Base-by-base conservation (phyloP, 2,329 filamentous ascomycete genomes). In the Penicillium digitatum region DNA sequence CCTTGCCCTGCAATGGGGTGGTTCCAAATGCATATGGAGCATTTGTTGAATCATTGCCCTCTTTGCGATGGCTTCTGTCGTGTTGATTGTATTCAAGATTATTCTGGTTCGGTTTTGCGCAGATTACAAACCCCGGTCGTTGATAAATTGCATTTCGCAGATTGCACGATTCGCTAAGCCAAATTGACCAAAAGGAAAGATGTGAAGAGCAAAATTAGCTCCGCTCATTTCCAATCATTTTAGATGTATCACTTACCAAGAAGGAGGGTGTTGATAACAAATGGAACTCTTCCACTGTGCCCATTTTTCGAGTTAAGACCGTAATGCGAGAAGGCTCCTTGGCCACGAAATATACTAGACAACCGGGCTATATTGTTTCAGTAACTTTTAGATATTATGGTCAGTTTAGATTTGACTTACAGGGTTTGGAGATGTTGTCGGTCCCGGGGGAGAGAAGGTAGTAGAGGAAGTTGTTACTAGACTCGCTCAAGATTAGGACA, bases 391-490 rank as follows among this genome's bases (percentile, higher is more conserved):
- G 18, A 12, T n/a, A n/a, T 3, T 1, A 5, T 7, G 5, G 5
- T 9, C 1, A 14, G 8, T 3, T 12, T 4, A 6, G 2, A 5
- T 14, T 7, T 5, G 2, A 57, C 64, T 40, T 60, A 65, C 64
- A 64, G 2, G 71, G 59, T 58, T 84, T 80, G 0, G 79, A 80
- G 54, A 82, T 81, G 47, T 82, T 81, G 49, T 82, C 78, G 0
- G 80, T 82, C 70, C 78, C 82, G 5, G 77, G 81, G 0, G 80
- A 78, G 1, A 83, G 68, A 18, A 83, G 69, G 59, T 82, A 83
- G 58, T 83, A 83, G 0, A 83, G 70, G 78, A 79, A 82, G 51
- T 82, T 83, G 63, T 29, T 14, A 10, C 14, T n/a, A 14, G 12
- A 48, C 62, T 52, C 42, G 64, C 74, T 67, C 79, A 78, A 80